Base-by-base conservation (phyloP, 345 rosid genomes). In the Theobroma cacao region DNA sequence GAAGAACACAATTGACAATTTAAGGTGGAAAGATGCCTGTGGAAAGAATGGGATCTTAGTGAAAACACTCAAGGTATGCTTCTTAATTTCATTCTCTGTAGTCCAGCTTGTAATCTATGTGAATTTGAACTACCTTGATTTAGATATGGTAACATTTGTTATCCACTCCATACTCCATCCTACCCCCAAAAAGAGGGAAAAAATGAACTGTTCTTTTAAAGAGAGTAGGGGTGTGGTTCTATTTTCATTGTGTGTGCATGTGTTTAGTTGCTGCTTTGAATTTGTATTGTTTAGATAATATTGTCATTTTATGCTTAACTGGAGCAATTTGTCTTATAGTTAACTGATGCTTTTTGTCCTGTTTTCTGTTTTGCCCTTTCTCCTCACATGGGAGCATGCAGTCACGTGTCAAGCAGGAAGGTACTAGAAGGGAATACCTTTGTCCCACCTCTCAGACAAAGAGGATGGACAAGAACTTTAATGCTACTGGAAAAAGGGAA, bases 11-110 rank as follows among this genome's bases (percentile, higher is more conserved):
- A 13, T 62, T 9, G 85, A 84, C 22, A 86, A 80, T 80, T 72
- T 77, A 73, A 84, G 69, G 71, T 91, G 93, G 98, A 82, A 79
- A 75, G 78, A 65, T 72, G 82, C 83, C 28, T 85, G 90, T 71
- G 91, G 90, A 64, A 85, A 80, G 82, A 84, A 92, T 48, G 89
- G 91, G 75, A 79, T 85, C 62, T 86, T 93, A 76, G 81, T 86
- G 34, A 86, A 88, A 81, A 84, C 88, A 53, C 84, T 93, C 53
- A 87, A 87, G 90, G 95, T 89, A 86, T 36, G 63, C 20, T 24
- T 47, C 45, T 61, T 22, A 18, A 33, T 78, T 56, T 65, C n/a
- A 68, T 74, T 40, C 62, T 28, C 56, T 69, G 56, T 45, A 26
- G 55, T 45, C 38, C 10, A 20, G 22, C 20, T 68, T 43, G 3